These are phyloP conservation scores for Syzygium grande DNA, from an alignment of 345 rosid species.

Conservation along the genomic window DNA sequence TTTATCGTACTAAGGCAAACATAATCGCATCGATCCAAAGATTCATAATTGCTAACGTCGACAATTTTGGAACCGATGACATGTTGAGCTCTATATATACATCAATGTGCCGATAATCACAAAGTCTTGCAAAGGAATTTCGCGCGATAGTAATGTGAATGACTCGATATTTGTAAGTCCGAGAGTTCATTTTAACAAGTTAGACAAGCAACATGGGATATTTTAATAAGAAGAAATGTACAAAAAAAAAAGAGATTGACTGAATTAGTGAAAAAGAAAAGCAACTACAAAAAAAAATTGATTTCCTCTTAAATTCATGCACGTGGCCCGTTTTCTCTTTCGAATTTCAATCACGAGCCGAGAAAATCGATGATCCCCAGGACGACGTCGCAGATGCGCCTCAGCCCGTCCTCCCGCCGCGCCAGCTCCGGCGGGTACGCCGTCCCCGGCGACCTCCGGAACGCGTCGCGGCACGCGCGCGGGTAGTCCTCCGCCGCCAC, in stretches of 20 bases:
- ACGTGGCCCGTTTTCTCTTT: neutral
- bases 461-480: slow-evolving; percentile 51
- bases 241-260: neutral
- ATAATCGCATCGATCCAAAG: neutral
- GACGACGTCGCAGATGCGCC: slow-evolving; percentile 62
- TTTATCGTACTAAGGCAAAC: rapidly evolving
- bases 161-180: no score
- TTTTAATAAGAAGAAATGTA: no score
- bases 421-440: slow-evolving; percentile 57
- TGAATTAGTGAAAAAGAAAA: neutral
- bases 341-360: neutral
- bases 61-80: neutral
- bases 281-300: neutral
- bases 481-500: slow-evolving; percentile 73
- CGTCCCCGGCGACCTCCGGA: slow-evolving; percentile 32
- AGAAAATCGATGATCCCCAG: slow-evolving; percentile 55
- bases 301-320: no score
- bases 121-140: neutral
- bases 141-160: rapidly evolving
- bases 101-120: neutral
- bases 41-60: no score
- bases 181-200: no score
- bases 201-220: rapidly evolving
- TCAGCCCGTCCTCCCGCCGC: slow-evolving; percentile 51
- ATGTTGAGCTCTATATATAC: neutral